Evolutionary conservation across 148 eudicot species (phyloP), one percentile per base, ranked within the genome.

Genomic region (Spergularia bocconei): DNA sequence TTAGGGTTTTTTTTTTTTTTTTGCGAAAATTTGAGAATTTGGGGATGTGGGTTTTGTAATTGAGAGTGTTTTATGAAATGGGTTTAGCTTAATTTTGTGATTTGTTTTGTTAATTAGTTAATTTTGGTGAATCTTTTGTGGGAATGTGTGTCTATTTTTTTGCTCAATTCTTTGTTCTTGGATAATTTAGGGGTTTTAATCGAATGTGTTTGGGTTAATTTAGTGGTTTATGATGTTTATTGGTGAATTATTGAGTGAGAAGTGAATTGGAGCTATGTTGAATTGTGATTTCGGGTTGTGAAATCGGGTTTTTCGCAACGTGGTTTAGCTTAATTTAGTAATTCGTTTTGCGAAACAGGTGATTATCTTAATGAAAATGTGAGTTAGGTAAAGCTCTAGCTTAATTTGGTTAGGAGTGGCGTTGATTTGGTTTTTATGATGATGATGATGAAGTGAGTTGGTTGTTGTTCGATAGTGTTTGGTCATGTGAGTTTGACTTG

Each of bases 11-110:
- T n/a, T n/a, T n/a, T n/a, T n/a, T n/a, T n/a, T n/a, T n/a, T n/a
- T n/a, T n/a, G n/a, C n/a, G n/a, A n/a, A n/a, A 36, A 56, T 69
- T 38, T 36, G n/a, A 11, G 58, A 50, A 61, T 51, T 47, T 64
- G 63, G 57, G 57, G 65, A 2, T 56, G 16, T 61, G 39, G 38
- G 57, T 78, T 58, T 73, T 7, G 25, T 3, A 25, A 64, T 57
- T 71, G 48, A 11, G 14, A 20, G 25, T 41, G 33, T 71, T 41
- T 71, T 71, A 19, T 44, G 15, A 21, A 39, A 4, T 79, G 72
- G 65, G 82, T 70, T 67, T 38, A n/a, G 61, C 50, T 77, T 63
- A 80, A 52, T 51, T 58, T 47, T 21, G 56, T 62, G 69, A 60
- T 64, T n/a, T 15, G 20, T 70, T n/a, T 25, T 50, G 59, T 17